A percentile compares a stretch with the other conserved stretches of the same genome.
Conservation (phyloP, 805 yeast genomes). For the Pichia occidentalis region DNA sequence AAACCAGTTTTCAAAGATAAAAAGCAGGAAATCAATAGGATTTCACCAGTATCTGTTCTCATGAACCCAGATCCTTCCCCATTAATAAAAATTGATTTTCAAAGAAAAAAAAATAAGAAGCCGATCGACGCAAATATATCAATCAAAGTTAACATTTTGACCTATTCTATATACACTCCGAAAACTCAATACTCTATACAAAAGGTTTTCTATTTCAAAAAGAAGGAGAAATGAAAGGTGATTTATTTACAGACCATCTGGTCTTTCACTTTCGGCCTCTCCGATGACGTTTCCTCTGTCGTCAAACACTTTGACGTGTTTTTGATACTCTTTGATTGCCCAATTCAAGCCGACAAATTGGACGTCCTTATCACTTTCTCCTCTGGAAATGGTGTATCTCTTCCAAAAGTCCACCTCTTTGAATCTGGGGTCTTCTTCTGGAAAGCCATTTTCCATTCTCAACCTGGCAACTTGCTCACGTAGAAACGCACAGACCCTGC, state of each 20-base stretch:
- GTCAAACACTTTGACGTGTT: slow-evolving; percentile 28
- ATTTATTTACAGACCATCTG: slow-evolving; percentile 7
- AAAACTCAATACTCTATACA: no score
- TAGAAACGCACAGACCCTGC: slow-evolving; percentile 60
- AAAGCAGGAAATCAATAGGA: no score
- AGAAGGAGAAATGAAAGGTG: not conserved
- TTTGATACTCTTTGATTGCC: slow-evolving; percentile 71
- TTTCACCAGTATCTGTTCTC: no score
- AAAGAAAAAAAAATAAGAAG: no score
- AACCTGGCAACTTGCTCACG: slow-evolving; percentile 53
- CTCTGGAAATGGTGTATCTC: slow-evolving; percentile 55
- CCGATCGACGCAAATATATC: no score
- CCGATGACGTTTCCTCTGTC: slow-evolving; percentile 27
- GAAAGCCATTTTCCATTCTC: slow-evolving; percentile 36
- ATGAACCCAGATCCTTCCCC: no score
- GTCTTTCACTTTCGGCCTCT: slow-evolving; percentile 14
- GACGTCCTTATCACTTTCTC: slow-evolving; percentile 60
- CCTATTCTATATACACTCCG: no score
- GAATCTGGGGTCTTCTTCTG: slow-evolving; percentile 64
- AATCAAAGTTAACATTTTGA: no score
- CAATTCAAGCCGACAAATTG: slow-evolving; percentile 73
- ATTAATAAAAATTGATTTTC: no score
- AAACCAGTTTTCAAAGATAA: no score
- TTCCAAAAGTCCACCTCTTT: slow-evolving; percentile 71
- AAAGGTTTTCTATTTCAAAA: no score